phyloP scores from a whole-genome alignment of 2,329 filamentous ascomycete genomes.

The Diaporthe ampelina region DNA sequence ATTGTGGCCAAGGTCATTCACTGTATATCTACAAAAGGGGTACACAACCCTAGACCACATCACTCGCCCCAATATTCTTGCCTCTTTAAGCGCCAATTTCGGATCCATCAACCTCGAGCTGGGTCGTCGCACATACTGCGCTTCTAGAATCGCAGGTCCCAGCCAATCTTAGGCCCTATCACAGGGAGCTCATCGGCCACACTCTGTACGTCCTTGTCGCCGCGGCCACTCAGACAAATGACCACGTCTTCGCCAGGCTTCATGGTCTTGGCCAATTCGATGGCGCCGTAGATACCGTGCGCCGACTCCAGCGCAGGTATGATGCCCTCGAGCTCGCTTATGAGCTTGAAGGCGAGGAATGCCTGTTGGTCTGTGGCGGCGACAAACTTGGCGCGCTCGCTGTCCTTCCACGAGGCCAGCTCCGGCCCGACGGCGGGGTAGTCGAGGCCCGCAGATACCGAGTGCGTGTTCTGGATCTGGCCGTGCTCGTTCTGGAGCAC shows the following conservation, averaged over 20 bases:
- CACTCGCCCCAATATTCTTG: neutral
- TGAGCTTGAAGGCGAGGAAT: slow-evolving; percentile 85
- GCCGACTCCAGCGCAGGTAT: slow-evolving; percentile 95
- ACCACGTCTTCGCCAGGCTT: slow-evolving; percentile 89
- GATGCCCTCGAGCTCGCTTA: slow-evolving; percentile 93
- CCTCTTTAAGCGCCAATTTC: neutral
- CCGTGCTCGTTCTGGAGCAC: slow-evolving; percentile 93
- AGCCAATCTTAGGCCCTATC: slow-evolving; percentile 88
- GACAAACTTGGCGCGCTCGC: slow-evolving; percentile 85
- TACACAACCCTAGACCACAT: neutral
- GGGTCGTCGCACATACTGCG: neutral
- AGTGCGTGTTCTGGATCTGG: slow-evolving; percentile 95
- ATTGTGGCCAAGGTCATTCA: neutral
- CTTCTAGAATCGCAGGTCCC: slow-evolving; percentile 73
- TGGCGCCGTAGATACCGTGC: slow-evolving; percentile 90
- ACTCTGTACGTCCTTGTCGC: slow-evolving; percentile 99
- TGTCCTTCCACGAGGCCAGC: slow-evolving; percentile 93
- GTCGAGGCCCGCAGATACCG: slow-evolving; percentile 94
- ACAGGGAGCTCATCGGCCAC: slow-evolving; percentile 94
- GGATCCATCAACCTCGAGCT: too few relatives aligned
- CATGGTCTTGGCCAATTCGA: slow-evolving; percentile 95
- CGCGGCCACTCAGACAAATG: slow-evolving; percentile 91
- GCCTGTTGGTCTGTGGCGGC: slow-evolving; percentile 93
- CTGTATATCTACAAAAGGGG: slow-evolving; percentile 10
- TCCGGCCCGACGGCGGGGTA: slow-evolving; percentile 98